Evolutionary conservation across 208 protist genomes (phyloP), one percentile per base, ranked within the genome.

Genomic region (Trypanosomatidae sp.): DNA sequence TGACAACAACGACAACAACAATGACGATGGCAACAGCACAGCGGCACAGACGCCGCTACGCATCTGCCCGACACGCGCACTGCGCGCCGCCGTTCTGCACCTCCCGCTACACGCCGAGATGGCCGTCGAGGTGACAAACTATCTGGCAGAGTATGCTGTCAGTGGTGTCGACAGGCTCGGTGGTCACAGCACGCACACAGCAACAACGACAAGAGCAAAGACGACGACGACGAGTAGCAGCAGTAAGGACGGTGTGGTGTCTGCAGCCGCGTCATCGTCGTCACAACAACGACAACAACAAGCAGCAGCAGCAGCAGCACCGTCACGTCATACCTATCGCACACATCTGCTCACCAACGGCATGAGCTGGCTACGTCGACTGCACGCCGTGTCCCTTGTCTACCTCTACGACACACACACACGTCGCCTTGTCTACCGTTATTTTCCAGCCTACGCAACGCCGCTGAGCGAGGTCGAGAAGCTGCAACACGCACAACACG

Each of bases 141-240:
- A 64, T 30, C 48, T 71, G n/a, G 65, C 54, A 22, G 75, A 75
- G 18, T 52, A 66, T 24, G 50, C 67, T 0, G 18, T 85, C 13
- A 47, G 45, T 2, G 75, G 75, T 21, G 62, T 51, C 42, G 41
- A 43, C 32, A 63, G 37, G 48, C 26, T 56, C 11, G 28, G 38
- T 25, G 35, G 35, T 28, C 51, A 33, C n/a, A 43, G 32, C 6
- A 39, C 57, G 10, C 35, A 61, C 37, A 45, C 39, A 3, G 60
- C 47, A 13, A 33, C 33, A n/a, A n/a, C n/a, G n/a, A n/a, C n/a
- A n/a, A n/a, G n/a, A n/a, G n/a, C n/a, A n/a, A n/a, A n/a, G n/a
- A n/a, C n/a, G n/a, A n/a, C n/a, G n/a, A n/a, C n/a, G n/a, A n/a
- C n/a, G n/a, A n/a, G n/a, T n/a, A n/a, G n/a, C n/a, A n/a, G n/a